Evolutionary conservation across 2,329 filamentous ascomycete species (phyloP).

Genomic region (Beauveria varroae): DNA sequence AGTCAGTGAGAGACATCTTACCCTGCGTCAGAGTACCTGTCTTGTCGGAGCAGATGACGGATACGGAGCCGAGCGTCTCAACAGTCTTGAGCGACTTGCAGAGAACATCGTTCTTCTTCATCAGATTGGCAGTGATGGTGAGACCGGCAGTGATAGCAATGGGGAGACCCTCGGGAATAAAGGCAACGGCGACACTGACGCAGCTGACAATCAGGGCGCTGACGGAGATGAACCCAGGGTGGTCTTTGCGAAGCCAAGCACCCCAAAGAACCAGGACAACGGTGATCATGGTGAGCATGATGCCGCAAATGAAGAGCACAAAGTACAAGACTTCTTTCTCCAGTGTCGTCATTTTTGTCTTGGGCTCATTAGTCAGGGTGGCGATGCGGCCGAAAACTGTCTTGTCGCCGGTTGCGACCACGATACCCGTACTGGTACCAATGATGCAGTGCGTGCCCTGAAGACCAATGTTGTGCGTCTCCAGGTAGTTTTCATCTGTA

Average conservation of each 20-base stretch:
- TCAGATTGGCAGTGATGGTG: conserved; percentile 69
- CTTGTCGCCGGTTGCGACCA: conserved; percentile 63
- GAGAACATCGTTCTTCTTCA: conserved; percentile 68
- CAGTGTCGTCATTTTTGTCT: conserved; percentile 58
- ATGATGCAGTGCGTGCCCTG: conserved; percentile 74
- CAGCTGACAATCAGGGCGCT: conserved; percentile 65
- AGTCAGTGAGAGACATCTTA: conserved; percentile 66
- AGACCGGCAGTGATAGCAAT: conserved; percentile 63
- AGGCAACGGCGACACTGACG: conserved; percentile 65
- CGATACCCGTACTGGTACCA: conserved; percentile 57
- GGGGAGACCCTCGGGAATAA: conserved; percentile 67
- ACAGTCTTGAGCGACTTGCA: conserved; percentile 77
- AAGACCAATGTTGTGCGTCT: conserved; percentile 67
- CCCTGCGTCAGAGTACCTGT: conserved; percentile 66
- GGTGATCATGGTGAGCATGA: conserved; percentile 60
- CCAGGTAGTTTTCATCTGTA: conserved; percentile 66
- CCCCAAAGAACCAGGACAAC: conserved; percentile 62
- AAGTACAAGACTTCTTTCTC: conserved; percentile 69
- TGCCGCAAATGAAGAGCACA: conserved; percentile 58
- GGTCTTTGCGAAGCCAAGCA: conserved; percentile 57
- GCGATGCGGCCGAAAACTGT: conserved; percentile 74
- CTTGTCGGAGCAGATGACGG: conserved; percentile 70
- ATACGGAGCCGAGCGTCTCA: conserved; percentile 66
- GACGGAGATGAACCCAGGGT: conserved; percentile 67
- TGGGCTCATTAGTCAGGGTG: conserved; percentile 61